Base-by-base conservation (phyloP, 345 rosid species). In the Eucalyptus cladocalyx region DNA sequence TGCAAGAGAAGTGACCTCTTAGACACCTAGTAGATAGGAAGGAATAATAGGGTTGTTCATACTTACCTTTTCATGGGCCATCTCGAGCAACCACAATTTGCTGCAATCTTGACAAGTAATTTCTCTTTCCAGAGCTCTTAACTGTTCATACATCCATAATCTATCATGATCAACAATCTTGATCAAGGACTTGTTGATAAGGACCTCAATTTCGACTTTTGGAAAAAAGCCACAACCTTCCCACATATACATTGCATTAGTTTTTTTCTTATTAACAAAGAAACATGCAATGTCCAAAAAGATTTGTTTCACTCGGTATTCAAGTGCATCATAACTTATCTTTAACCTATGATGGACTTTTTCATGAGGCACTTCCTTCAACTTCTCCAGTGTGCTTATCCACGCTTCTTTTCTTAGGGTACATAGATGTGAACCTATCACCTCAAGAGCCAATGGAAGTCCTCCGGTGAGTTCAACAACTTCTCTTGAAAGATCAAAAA, bases 321-420 rank as follows among this genome's bases (percentile, higher is more conserved):
- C 15, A 16, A 67, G 80, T 16, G 80, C 23, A 3, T 67, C 80
- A 4, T n/a, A 67, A 16, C 80, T 67, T 0, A n/a, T 67, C 11
- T 0, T n/a, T 67, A 67, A 67, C 21, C 34, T n/a, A 3, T 15
- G 11, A 1, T 4, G 10, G 80, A 32, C 80, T 3, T 67, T 17
- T n/a, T 32, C 3, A 5, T n/a, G 11, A 16, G 21, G 40, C 21
- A n/a, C 21, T 67, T 16, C 9, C 40, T n/a, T 7, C 23, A 67
- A n/a, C 80, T n/a, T 67, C 0, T 4, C 16, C 40, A 32, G 8
- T 32, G 80, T n/a, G 11, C 0, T 8, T n/a, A 1, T 67, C 80
- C 40, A 67, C 37, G 7, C 8, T n/a, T 11, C 80, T 67, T 16
- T 32, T 16, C n/a, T 30, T 62, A 5, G 13, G 2, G 32, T 30